Base-by-base conservation (phyloP, 2,329 filamentous ascomycete genomes). In the Claviceps digitariae region DNA sequence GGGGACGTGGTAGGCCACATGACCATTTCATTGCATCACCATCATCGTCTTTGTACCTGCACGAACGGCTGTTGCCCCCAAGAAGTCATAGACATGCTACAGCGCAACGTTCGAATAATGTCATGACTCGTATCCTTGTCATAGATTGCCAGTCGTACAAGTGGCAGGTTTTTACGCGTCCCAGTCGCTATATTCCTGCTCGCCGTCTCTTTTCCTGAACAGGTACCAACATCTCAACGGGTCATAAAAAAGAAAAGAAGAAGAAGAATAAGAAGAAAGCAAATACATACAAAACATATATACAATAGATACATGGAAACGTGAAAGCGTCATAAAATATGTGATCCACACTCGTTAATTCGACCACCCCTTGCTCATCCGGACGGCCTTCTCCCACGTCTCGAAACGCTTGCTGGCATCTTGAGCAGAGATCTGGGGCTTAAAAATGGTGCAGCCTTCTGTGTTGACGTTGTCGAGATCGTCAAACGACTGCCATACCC, bases 291-390 rank as follows among this genome's bases (percentile, higher is more conserved):
- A 36, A 4, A 6, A n/a, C 4, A n/a, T n/a, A 36, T 13, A 36
- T 36, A 15, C n/a, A n/a, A n/a, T n/a, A n/a, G n/a, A n/a, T n/a
- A n/a, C n/a, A n/a, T n/a, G n/a, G n/a, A n/a, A n/a, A n/a, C n/a
- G n/a, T n/a, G n/a, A n/a, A n/a, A n/a, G n/a, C n/a, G n/a, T n/a
- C n/a, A n/a, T n/a, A n/a, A n/a, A n/a, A n/a, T n/a, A n/a, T n/a
- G n/a, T n/a, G n/a, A n/a, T 43, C 3, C 7, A 21, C 6, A 43
- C n/a, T 43, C 4, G 27, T 57, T 60, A 69, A 56, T 61, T 65
- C 20, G 78, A 64, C 86, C 87, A 90, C 36, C 87, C 87, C 63
- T 76, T 81, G 61, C 81, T 85, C 85, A 90, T 90, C 65, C 86
- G 73, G 40, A 91, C 87, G 1, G 87, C 87, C 68, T 85, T 82